Evolutionary conservation across 2,329 filamentous ascomycete genomes (phyloP).

Genomic region (Colletotrichum lupini): DNA sequence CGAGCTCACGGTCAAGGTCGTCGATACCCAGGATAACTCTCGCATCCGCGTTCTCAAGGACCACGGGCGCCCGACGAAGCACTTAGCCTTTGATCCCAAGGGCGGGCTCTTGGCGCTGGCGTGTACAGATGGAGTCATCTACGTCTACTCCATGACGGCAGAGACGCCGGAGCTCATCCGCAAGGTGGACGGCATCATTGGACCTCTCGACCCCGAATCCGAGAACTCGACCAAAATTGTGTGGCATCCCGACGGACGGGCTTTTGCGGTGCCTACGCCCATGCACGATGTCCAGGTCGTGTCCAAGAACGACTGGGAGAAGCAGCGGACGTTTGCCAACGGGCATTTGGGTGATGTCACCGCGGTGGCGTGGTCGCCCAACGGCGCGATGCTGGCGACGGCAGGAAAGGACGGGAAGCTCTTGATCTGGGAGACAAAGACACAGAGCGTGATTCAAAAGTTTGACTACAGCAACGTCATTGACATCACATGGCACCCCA

Average conservation of each 20-base stretch:
- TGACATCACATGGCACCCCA: constrained; percentile 91
- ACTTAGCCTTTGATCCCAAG: constrained; percentile 87
- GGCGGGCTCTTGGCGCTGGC: constrained; percentile 83
- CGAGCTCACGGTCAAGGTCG: constrained; percentile 90
- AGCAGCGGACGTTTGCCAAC: constrained; percentile 81
- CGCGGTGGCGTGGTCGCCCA: constrained; percentile 91
- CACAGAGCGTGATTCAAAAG: constrained; percentile 82
- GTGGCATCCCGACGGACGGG: constrained; percentile 95
- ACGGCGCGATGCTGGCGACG: constrained; percentile 85
- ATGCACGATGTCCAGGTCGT: constrained; percentile 87
- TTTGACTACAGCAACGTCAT: constrained; percentile 87
- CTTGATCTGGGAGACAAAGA: constrained; percentile 88
- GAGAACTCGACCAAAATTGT: constrained; percentile 79
- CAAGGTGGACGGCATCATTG: constrained; percentile 88
- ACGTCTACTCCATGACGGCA: constrained; percentile 85
- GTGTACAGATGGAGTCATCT: constrained; percentile 88
- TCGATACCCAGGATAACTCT: constrained; percentile 82
- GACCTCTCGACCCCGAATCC: constrained; percentile 78
- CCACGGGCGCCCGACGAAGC: constrained; percentile 88
- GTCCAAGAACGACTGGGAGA: constrained; percentile 90
- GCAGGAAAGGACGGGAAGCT: constrained; percentile 76
- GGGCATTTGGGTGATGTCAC: constrained; percentile 89
- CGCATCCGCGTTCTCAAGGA: constrained; percentile 83
- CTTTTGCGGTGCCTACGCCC: constrained; percentile 86
- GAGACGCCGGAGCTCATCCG: constrained; percentile 84